Evolutionary conservation across 768 basidiomycete species (phyloP).

Genomic region (Tulasnella calospora): DNA sequence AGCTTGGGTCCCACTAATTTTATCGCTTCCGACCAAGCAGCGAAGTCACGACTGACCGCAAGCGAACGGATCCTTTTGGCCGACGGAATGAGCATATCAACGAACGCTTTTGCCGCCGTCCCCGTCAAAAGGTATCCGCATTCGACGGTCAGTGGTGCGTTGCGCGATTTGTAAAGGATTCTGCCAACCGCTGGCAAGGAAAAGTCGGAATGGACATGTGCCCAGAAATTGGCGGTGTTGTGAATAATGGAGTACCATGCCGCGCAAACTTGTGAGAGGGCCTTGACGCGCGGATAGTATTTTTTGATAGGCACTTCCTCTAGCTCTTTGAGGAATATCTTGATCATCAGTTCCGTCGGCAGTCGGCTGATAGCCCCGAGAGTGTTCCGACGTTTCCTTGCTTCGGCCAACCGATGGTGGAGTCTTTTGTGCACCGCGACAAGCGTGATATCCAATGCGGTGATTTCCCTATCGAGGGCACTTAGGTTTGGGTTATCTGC

Average conservation of each 20-base stretch:
- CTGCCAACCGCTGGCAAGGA: background rate
- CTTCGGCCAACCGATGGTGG: background rate
- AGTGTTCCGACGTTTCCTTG: background rate
- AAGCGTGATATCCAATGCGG: background rate
- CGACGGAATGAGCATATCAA: background rate
- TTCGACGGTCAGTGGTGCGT: background rate
- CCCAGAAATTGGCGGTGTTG: background rate
- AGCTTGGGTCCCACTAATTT: background rate
- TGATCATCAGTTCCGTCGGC: background rate
- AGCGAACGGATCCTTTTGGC: conserved; percentile 2
- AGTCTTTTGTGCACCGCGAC: background rate
- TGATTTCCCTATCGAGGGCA: background rate
- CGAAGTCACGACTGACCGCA: background rate
- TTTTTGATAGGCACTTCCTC: background rate
- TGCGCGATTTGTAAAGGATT: background rate
- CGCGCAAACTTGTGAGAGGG: background rate
- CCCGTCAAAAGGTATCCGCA: background rate
- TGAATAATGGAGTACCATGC: background rate
- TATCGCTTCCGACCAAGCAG: background rate
- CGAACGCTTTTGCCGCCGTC: background rate
- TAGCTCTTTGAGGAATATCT: background rate
- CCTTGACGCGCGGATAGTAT: background rate
- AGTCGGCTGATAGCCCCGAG: background rate
- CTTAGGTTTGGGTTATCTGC: background rate
- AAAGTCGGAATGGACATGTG: background rate